These are phyloP conservation scores for Leishmania braziliensis DNA, from an alignment of 208 protist species.

Conservation along the genomic window DNA sequence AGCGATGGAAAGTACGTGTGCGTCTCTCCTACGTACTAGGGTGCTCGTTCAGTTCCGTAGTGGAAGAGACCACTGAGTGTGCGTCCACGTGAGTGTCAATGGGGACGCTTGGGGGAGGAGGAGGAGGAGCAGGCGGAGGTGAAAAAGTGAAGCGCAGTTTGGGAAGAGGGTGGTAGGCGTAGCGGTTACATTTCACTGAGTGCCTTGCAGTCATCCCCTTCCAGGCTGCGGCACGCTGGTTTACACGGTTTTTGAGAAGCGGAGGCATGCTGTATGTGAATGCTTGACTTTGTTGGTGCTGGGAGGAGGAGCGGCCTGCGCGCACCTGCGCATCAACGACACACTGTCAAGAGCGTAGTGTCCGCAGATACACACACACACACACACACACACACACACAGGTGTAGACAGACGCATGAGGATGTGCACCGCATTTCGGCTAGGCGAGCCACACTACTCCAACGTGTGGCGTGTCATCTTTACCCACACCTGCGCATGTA, in stretches of 20 bases:
- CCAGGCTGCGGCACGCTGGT: not conserved
- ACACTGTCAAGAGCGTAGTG: not conserved
- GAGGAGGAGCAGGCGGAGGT: not conserved
- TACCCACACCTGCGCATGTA: not conserved
- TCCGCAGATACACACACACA: not conserved
- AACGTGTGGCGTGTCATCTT: not conserved
- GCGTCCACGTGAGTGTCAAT: not conserved
- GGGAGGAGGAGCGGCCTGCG: not conserved
- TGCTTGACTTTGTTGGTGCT: not conserved
- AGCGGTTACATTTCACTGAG: not conserved
- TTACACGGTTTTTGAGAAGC: not conserved
- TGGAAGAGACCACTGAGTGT: not conserved
- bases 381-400: conserved; percentile 5
- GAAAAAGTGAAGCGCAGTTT: not conserved
- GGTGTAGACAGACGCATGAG: not conserved
- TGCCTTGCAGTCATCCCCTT: not conserved
- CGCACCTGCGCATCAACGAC: not conserved
- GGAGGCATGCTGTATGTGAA: not conserved
- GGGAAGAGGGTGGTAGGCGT: not conserved
- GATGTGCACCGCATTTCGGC: not conserved
- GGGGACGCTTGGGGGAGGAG: not conserved
- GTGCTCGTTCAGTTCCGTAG: not conserved
- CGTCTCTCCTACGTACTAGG: not conserved
- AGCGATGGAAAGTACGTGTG: not conserved
- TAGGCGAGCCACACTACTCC: not conserved